Base-by-base conservation (phyloP, 1,284 basidiomycete species). In the Pholiota adiposa region DNA sequence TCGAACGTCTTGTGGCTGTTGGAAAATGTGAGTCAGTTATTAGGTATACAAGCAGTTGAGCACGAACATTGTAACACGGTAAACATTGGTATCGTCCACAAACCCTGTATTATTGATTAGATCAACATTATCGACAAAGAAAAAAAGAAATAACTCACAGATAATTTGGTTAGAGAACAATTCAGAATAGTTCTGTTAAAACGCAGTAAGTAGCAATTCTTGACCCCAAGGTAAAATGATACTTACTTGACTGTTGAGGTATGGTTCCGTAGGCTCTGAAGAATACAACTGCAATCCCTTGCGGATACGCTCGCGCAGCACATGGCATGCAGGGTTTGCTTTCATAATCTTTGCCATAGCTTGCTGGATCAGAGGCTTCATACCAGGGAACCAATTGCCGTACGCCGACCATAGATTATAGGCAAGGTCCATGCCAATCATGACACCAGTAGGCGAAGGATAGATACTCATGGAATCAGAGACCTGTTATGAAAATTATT, bases 331-430 rank as follows among this genome's bases (percentile, higher is more conserved):
- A 9, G 97, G 97, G 69, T 97, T 97, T 48, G 95, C 96, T 75
- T 97, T 97, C 96, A 98, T 97, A 76, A 99, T 94, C 85, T 99
- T 99, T 46, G 93, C 94, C 96, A 99, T 98, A 3, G 97, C 97
- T 78, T 98, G 96, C 77, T 98, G 97, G 63, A 99, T 90, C 62
- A 99, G 84, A 3, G 97, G 95, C 80, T 99, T 99, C 85, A 97
- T 87, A 56, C 97, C 97, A 16, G 97, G 97, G 91, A 98, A 98
- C 95, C 96, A 99, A 74, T 97, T 97, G 62, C 97, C 97, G 72
- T 98, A 99, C 1, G 94, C 97, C n/a, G 95, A 96, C 91, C 97
- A 97, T 63, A 98, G 75, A 78, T 98, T 99, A 82, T 99, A 99
- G 0, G 97, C 96, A 61, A 99, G 78, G 74, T 99, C 96, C 88